phyloP scores from a whole-genome alignment of 2,329 filamentous ascomycete genomes.

The Tolypocladium capitatum region DNA sequence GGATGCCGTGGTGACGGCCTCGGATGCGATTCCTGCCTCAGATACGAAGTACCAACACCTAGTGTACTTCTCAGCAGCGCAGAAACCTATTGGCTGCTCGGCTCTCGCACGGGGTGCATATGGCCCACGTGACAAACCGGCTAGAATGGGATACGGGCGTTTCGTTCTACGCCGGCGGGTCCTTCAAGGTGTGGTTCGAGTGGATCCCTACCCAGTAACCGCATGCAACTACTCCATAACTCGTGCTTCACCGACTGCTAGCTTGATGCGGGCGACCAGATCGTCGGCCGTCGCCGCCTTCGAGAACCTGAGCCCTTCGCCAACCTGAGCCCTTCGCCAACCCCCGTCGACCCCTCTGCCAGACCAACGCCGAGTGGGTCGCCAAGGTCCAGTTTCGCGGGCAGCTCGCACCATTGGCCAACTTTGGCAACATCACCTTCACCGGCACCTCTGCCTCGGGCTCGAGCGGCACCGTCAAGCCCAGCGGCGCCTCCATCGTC shows the following conservation, averaged over 20 bases:
- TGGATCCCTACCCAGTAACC: slow-evolving; percentile 34
- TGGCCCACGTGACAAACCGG: too few relatives aligned
- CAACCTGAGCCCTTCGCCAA: slow-evolving; percentile 32
- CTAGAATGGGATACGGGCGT: too few relatives aligned
- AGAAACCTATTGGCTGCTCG: too few relatives aligned
- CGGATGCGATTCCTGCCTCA: too few relatives aligned
- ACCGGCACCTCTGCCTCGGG: slow-evolving; percentile 11
- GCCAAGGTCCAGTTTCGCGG: slow-evolving; percentile 29
- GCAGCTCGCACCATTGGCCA: slow-evolving; percentile 13
- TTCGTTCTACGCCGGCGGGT: slow-evolving; percentile 21
- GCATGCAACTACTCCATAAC: too few relatives aligned
- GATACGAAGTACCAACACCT: too few relatives aligned
- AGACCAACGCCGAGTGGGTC: slow-evolving; percentile 50
- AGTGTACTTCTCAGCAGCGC: too few relatives aligned
- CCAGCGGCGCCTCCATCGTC: slow-evolving; percentile 7
- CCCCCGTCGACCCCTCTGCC: slow-evolving; percentile 30
- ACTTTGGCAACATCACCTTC: slow-evolving; percentile 17
- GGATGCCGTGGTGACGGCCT: too few relatives aligned
- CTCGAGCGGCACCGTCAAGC: slow-evolving; percentile 3
- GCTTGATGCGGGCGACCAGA: slow-evolving; percentile 16
- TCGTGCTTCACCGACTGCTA: slow-evolving; percentile 21
- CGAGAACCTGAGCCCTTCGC: slow-evolving; percentile 38
- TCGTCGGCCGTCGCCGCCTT: slow-evolving; percentile 13
- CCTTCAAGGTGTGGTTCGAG: slow-evolving; percentile 32
- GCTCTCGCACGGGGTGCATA: too few relatives aligned